Evolutionary conservation across 768 basidiomycete genomes (phyloP).

Genomic region (Termitomyces sp.): DNA sequence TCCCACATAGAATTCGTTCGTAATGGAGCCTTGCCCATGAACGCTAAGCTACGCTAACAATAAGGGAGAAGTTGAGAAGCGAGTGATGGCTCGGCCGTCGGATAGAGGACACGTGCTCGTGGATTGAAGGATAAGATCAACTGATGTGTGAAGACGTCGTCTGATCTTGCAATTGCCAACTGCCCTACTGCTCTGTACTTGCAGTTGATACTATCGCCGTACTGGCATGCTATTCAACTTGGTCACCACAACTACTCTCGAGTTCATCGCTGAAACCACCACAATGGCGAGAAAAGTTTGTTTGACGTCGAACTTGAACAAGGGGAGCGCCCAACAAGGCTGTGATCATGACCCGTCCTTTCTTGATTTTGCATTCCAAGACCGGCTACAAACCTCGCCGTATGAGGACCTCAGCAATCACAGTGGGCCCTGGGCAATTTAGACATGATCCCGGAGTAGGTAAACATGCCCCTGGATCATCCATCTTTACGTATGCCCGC

Average conservation of each 20-base stretch:
- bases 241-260: not conserved
- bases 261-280: not conserved
- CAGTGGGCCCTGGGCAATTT: no score
- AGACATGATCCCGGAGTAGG: not conserved
- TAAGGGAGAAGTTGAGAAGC: constrained; percentile 1
- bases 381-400: not conserved
- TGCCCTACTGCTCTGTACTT: no score
- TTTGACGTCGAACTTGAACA: not conserved
- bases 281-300: not conserved
- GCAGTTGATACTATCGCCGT: no score
- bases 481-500: no score
- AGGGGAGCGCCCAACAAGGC: not conserved
- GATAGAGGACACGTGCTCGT: not conserved
- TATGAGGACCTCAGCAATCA: no score
- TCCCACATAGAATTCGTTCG: not conserved
- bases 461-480: not conserved
- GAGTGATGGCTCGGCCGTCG: not conserved
- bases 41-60: not conserved
- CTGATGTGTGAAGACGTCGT: not conserved
- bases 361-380: not conserved
- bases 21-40: not conserved
- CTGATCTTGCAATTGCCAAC: no score
- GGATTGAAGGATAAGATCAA: not conserved
- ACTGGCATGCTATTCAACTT: not conserved
- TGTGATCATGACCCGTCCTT: not conserved